Percentiles rank a stretch among this genome's conserved stretches.
Conservation (phyloP, 2,329 filamentous ascomycete genomes). For the Phyllosticta capitalensis region DNA sequence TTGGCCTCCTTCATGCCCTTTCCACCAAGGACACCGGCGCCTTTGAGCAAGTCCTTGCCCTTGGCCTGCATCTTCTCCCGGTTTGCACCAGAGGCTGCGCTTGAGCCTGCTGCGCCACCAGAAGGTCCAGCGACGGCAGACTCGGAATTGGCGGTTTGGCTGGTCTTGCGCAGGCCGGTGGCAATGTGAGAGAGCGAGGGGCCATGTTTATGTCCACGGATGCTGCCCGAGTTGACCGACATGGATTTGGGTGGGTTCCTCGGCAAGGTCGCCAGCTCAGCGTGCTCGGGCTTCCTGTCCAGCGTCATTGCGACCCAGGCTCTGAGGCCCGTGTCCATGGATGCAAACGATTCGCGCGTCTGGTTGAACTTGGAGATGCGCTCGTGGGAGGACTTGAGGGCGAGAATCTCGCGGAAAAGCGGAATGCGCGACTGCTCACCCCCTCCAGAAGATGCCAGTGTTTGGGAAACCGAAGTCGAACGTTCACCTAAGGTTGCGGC, state of each 20-base stretch:
- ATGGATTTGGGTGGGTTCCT: conserved; percentile 26
- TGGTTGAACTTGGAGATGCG: conserved; percentile 66
- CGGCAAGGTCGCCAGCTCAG: conserved; percentile 38
- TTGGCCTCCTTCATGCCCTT: conserved; percentile 75
- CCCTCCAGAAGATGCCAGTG: not conserved
- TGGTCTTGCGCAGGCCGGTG: conserved; percentile 11
- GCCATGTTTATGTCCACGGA: conserved; percentile 22
- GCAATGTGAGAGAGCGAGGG: conserved; percentile 27
- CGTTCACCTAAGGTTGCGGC: not conserved
- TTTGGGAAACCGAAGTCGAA: conserved; percentile 1
- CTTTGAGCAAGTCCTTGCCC: conserved; percentile 81
- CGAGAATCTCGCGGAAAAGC: conserved; percentile 66
- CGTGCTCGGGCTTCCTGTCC: conserved; percentile 44
- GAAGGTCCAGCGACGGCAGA: conserved; percentile 15
- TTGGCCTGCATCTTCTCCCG: conserved; percentile 56
- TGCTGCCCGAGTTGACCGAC: conserved; percentile 10
- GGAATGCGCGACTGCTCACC: conserved; percentile 4
- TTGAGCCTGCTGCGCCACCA: conserved; percentile 17
- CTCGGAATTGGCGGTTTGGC: conserved; percentile 13
- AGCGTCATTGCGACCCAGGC: conserved; percentile 46
- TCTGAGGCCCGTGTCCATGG: conserved; percentile 64
- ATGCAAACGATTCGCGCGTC: conserved; percentile 60
- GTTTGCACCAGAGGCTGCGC: conserved; percentile 19
- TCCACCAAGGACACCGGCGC: conserved; percentile 61
- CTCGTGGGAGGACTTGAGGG: conserved; percentile 54